Base-by-base conservation (phyloP, 345 rosid species). In the Acer yangbiense region DNA sequence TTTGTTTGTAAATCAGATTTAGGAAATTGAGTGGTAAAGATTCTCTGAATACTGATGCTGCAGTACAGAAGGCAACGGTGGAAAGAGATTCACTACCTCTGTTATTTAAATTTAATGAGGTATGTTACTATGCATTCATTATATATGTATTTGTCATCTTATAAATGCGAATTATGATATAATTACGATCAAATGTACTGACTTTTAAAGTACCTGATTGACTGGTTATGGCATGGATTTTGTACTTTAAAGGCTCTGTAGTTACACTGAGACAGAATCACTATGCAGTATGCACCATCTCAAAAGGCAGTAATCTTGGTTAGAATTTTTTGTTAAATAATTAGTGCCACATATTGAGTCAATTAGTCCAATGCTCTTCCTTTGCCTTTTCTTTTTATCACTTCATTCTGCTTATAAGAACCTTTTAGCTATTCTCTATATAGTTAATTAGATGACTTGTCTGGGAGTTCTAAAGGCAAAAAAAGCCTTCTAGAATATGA, bases 101-200 rank as follows among this genome's bases (percentile, higher is more conserved):
- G 80, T 87, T 95, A 76, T 95, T 93, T 84, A 93, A 91, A 87
- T 95, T 80, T 73, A 95, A 95, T 72, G 99, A 95, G 97, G 99
- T 93, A 84, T 63, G 71, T 64, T 43, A 71, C 80, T 75, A 39
- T 69, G 58, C 23, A 4, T 41, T 7, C 10, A 43, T 20, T 20
- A 23, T 70, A 57, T 27, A 71, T 71, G 43, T 39, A 46, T 20
- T 35, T 7, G 41, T 73, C 13, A 29, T 55, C 66, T 57, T 58
- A 16, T 41, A 57, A 18, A 2, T 68, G 72, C 67, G 16, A 61
- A 65, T 48, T 60, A 13, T 17, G 16, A 46, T 6, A 46, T 35
- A 57, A 21, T 61, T 67, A 35, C 29, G 18, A 4, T 65, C 14
- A 17, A 65, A 50, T 35, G 27, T 66, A 35, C 14, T 9, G 2